Evolutionary conservation across 768 basidiomycete genomes (phyloP).

Genomic region (Mrakia hoshinonis): DNA sequence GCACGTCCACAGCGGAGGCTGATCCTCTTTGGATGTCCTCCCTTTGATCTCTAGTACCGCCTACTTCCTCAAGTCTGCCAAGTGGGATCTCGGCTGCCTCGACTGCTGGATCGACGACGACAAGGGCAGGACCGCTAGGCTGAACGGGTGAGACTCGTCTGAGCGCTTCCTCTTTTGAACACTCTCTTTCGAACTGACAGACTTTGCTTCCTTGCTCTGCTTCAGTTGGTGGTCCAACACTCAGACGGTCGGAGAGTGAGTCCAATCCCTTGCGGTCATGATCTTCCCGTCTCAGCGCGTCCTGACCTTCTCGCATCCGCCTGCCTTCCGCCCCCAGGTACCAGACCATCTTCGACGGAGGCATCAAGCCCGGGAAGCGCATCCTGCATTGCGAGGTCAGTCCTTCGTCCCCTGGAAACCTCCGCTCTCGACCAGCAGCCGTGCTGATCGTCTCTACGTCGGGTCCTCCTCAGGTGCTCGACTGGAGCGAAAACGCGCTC

Average conservation of each 20-base stretch:
- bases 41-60: too few relatives aligned
- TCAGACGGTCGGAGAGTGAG: background rate
- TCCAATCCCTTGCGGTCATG: background rate
- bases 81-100: background rate
- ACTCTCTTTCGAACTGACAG: background rate
- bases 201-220: too few relatives aligned
- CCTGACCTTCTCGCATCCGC: background rate
- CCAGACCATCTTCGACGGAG: slow-evolving; percentile 4
- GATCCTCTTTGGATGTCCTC: too few relatives aligned
- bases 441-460: background rate
- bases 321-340: background rate
- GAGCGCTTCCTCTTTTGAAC: background rate
- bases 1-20: background rate
- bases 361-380: background rate
- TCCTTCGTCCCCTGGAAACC: background rate
- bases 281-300: background rate
- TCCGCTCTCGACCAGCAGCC: background rate
- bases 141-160: background rate
- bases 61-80: slow-evolving; percentile 12
- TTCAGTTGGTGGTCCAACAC: background rate
- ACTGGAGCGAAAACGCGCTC: background rate
- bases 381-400: slow-evolving; percentile 3
- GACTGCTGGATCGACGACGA: slow-evolving; percentile 19
- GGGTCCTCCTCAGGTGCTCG: background rate
- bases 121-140: background rate